Evolutionary conservation across 2,329 filamentous ascomycete genomes (phyloP), one percentile per base, ranked within the genome.

Genomic region (Fusarium verrucosum): DNA sequence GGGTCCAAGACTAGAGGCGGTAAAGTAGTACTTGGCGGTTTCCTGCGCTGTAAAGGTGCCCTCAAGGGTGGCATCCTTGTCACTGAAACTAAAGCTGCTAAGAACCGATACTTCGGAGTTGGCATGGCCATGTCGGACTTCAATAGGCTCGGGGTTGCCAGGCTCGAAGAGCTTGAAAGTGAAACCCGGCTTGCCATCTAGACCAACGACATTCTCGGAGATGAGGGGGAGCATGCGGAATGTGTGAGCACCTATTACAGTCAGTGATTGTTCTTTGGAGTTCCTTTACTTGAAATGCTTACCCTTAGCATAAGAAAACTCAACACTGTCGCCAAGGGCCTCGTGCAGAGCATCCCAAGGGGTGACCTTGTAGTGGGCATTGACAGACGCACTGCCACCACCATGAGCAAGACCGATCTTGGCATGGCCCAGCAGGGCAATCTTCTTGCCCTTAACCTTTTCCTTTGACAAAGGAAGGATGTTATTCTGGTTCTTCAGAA

Each of bases 401-500:
- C 77, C 77, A n/a, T 75, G 74, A 22, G 74, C 74, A 9, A 77
- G 64, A 9, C 74, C 72, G 20, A 65, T 69, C 57, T 76, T 77
- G 43, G 75, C 70, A 25, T 77, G 72, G 2, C 76, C 75, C 33
- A 79, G 65, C 9, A 77, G 44, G 22, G 74, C 73, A 51, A 76
- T 70, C 50, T 70, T 74, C 54, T 75, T 76, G 30, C 73, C 73
- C 55, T 71, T 71, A 19, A 74, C 54, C 55, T 70, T 71, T 1
- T 73, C 70, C 30, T 65, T 72, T 4, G 83, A 79, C 65, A 89
- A 82, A 5, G 87, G 87, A 16, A 90, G 76, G 13, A 88, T 74
- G 5, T 76, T 75, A 6, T 82, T 80, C 57, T 88, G 82, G 64
- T 90, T 90, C 74, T 89, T 90, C 45, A 90, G 74, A 11, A 90